A percentile compares a stretch with the other conserved stretches of the same genome.
phyloP scores from a whole-genome alignment of 2,329 filamentous ascomycete genomes.

The Harringtonia aguacate region DNA sequence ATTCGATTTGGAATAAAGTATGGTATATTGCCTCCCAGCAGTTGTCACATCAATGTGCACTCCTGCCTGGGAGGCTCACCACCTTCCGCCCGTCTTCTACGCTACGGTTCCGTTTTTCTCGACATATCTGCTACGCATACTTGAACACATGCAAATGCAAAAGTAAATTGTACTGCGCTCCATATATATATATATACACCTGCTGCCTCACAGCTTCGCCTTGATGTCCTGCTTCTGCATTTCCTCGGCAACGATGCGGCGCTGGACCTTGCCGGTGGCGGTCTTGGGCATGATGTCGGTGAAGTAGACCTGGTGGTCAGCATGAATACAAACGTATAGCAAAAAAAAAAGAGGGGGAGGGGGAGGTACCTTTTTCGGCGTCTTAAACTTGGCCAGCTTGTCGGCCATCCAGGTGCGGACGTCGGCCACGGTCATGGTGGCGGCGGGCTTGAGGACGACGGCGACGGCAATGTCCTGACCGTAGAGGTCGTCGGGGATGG shows the following conservation, averaged over 20 bases:
- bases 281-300: constrained; percentile 82
- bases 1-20: no score
- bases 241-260: constrained; percentile 73
- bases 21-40: no score
- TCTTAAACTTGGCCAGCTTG: constrained; percentile 72
- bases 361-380: constrained; percentile 61
- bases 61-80: no score
- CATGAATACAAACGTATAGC: background rate
- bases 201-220: constrained; percentile 34
- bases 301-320: constrained; percentile 56
- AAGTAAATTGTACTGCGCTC: no score
- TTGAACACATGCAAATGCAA: no score
- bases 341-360: background rate
- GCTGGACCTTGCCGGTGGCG: constrained; percentile 82
- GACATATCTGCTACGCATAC: no score
- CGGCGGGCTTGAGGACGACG: constrained; percentile 59
- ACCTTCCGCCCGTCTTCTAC: no score
- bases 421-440: constrained; percentile 44
- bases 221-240: constrained; percentile 63
- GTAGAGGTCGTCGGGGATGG: constrained; percentile 71
- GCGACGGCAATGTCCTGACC: constrained; percentile 74
- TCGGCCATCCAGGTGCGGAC: constrained; percentile 59
- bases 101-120: no score
- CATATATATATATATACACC: no score
- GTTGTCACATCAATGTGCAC: no score